These are phyloP conservation scores for Hebeloma cylindrosporum DNA, from an alignment of 768 basidiomycete species.

Conservation along the genomic window DNA sequence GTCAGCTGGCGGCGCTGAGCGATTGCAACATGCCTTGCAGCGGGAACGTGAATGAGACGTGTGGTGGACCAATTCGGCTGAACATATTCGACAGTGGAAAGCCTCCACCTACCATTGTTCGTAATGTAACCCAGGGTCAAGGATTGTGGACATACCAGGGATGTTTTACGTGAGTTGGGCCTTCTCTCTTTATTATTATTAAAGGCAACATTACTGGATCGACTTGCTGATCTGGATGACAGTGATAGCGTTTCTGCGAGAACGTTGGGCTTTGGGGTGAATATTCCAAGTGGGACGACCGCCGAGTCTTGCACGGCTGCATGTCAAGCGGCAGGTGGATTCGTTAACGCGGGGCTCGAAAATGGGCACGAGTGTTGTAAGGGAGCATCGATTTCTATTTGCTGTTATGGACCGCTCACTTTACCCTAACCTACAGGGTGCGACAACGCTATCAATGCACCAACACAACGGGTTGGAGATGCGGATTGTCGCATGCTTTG, in stretches of 20 bases:
- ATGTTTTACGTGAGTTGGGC: slow-evolving; percentile 59
- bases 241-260: slow-evolving; percentile 37
- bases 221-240: neutral
- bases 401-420: neutral
- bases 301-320: slow-evolving; percentile 50
- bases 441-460: slow-evolving; percentile 32
- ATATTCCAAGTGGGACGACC: slow-evolving; percentile 45
- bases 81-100: slow-evolving; percentile 58
- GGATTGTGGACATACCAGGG: slow-evolving; percentile 57
- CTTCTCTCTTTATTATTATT: neutral
- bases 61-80: slow-evolving; percentile 52
- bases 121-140: slow-evolving; percentile 36
- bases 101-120: slow-evolving; percentile 48
- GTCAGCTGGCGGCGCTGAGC: slow-evolving; percentile 39
- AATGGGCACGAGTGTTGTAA: slow-evolving; percentile 50
- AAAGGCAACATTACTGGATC: neutral
- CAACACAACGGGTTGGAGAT: slow-evolving; percentile 38
- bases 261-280: slow-evolving; percentile 34
- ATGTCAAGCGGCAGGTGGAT: slow-evolving; percentile 41
- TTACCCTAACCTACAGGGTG: slow-evolving; percentile 34
- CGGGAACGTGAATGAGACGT: slow-evolving; percentile 53
- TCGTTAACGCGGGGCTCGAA: slow-evolving; percentile 45
- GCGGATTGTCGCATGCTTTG: slow-evolving; percentile 44
- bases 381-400: slow-evolving; percentile 17
- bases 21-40: slow-evolving; percentile 56